A percentile compares a stretch with the other conserved stretches of the same genome.
Evolutionary conservation across 345 rosid genomes (phyloP).

Genomic region (Arabis alpina): DNA sequence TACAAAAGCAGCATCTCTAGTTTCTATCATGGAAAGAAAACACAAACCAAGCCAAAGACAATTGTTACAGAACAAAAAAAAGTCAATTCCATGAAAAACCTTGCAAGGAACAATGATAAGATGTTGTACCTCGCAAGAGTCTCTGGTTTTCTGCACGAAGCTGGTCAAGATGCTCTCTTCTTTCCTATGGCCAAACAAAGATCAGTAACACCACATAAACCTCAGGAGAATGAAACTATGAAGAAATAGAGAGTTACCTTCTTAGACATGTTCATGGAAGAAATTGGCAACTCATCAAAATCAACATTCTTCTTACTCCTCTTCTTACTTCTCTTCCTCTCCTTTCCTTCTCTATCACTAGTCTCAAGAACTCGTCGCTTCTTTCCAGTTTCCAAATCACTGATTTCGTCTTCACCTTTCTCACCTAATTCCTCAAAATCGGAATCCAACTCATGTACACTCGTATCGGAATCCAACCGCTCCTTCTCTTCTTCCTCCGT

Average conservation of each 20-base stretch:
- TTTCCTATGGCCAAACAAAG: no score
- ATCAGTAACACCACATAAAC: conserved; percentile 5
- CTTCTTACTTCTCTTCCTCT: conserved; percentile 47
- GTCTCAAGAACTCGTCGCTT: conserved; percentile 32
- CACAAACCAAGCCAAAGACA: conserved; percentile 6
- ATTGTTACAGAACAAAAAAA: background rate
- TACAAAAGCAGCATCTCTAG: conserved; percentile 75
- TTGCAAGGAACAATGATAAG: background rate
- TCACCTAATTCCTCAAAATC: background rate
- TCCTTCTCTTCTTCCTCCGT: conserved; percentile 7
- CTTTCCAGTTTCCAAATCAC: conserved; percentile 33
- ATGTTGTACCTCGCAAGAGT: conserved; percentile 70
- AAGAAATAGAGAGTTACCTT: conserved; percentile 48
- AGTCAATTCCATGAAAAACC: background rate
- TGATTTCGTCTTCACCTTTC: conserved; percentile 11
- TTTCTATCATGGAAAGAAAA: conserved; percentile 50
- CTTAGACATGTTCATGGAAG: conserved; percentile 52
- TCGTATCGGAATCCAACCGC: background rate
- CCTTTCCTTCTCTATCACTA: conserved; percentile 24
- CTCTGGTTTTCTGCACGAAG: conserved; percentile 86
- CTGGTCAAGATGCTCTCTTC: conserved; percentile 64
- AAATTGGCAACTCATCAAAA: conserved; percentile 48
- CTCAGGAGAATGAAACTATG: background rate
- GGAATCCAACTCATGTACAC: conserved; percentile 17
- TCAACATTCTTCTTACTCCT: conserved; percentile 38